phyloP scores from a whole-genome alignment of 345 rosid species.

The Psidium friedrichsthalianum region DNA sequence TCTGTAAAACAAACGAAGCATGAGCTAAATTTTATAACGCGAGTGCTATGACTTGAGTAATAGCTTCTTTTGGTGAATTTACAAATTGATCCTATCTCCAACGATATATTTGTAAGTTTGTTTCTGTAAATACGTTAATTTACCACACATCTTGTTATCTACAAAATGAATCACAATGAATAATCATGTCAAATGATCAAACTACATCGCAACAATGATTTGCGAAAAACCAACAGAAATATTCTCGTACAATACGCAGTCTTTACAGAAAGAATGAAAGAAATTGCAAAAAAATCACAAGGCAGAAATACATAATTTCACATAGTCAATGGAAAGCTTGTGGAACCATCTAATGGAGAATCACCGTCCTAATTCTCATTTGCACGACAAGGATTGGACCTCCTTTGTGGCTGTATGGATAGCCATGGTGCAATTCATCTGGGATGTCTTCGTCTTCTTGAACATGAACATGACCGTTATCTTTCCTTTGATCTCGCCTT shows the following conservation, averaged over 20 bases:
- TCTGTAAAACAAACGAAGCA: too few species aligned
- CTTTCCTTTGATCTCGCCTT: neutral
- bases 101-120: neutral
- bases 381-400: neutral
- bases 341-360: neutral
- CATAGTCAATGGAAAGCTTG: neutral
- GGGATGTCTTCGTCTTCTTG: slow-evolving; percentile 2
- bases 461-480: neutral
- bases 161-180: neutral
- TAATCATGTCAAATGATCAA: neutral
- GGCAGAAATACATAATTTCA: neutral
- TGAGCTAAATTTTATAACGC: neutral
- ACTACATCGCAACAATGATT: neutral
- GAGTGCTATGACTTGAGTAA: neutral
- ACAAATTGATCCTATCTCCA: neutral
- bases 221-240: neutral
- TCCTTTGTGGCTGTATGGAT: neutral
- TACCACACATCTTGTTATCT: neutral
- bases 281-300: neutral
- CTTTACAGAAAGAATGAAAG: neutral
- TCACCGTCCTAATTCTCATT: neutral
- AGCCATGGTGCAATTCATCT: slow-evolving; percentile 4
- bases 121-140: neutral
- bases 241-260: neutral
- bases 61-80: neutral